phyloP scores from a whole-genome alignment of 768 basidiomycete species.

The Boletus rubescentipes region DNA sequence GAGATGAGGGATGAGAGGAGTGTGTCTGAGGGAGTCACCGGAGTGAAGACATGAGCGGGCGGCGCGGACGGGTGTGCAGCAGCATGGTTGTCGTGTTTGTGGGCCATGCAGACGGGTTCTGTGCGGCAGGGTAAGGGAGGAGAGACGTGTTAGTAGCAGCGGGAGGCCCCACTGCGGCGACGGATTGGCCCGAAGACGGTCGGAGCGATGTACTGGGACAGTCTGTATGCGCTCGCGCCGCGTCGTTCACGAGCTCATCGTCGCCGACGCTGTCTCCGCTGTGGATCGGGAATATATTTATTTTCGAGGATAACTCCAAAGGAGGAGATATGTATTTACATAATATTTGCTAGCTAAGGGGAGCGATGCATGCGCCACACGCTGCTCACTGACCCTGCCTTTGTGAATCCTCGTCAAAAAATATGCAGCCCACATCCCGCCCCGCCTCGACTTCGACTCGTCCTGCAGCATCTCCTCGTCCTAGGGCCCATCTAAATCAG shows the following conservation, averaged over 20 bases:
- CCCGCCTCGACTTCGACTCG: slow-evolving; percentile 63
- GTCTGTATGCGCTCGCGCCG: slow-evolving; percentile 14
- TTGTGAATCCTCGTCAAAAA: slow-evolving; percentile 27
- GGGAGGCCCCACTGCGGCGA: background rate
- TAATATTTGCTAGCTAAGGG: slow-evolving; percentile 12
- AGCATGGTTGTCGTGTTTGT: slow-evolving; percentile 24
- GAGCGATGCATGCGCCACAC: slow-evolving; percentile 10
- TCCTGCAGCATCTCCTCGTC: slow-evolving; percentile 56
- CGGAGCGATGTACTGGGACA: background rate
- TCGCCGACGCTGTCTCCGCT: slow-evolving; percentile 19
- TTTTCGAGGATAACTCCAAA: slow-evolving; percentile 8
- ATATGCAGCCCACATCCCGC: slow-evolving; percentile 56
- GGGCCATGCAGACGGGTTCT: slow-evolving; percentile 25
- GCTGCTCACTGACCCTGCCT: slow-evolving; percentile 13
- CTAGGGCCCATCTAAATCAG: slow-evolving; percentile 40
- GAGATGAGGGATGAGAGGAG: slow-evolving; percentile 48
- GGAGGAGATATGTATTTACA: slow-evolving; percentile 26
- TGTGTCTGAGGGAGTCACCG: slow-evolving; percentile 37
- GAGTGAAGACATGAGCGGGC: slow-evolving; percentile 20
- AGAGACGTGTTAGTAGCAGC: slow-evolving; percentile 1
- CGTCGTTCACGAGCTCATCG: slow-evolving; percentile 28
- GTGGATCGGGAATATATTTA: slow-evolving; percentile 8
- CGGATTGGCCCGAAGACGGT: background rate
- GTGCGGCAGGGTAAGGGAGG: background rate
- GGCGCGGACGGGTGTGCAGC: slow-evolving; percentile 13